Evolutionary conservation across 257 asterid species (phyloP).

Genomic region (Rhazya stricta): DNA sequence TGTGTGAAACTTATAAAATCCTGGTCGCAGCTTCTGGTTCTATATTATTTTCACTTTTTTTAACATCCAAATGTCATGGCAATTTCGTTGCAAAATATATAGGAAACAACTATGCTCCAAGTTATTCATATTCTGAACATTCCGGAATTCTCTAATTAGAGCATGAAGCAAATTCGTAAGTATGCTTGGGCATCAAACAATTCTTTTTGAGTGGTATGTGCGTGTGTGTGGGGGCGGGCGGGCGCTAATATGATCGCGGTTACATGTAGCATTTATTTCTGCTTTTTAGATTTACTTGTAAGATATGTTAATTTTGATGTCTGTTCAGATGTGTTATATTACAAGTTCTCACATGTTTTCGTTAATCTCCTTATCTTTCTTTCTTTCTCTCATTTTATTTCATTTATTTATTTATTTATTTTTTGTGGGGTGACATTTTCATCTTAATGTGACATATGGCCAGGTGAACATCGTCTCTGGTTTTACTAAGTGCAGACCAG

Average conservation of each 20-base stretch:
- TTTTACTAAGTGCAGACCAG: conserved; percentile 61
- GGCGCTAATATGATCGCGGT: neutral
- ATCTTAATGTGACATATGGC: neutral
- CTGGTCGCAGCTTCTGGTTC: neutral
- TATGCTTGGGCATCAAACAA: neutral
- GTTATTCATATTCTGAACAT: neutral
- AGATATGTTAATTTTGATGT: too few relatives aligned
- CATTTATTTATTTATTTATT: too few relatives aligned
- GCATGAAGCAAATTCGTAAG: neutral
- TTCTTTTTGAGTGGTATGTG: too few relatives aligned
- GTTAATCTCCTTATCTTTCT: neutral
- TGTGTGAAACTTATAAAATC: neutral
- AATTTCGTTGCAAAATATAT: neutral
- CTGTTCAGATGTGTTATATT: too few relatives aligned
- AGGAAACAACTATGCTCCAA: neutral
- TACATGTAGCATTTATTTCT: too few relatives aligned
- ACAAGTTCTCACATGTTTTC: neutral
- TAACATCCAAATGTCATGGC: neutral
- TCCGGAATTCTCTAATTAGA: neutral
- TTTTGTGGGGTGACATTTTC: neutral
- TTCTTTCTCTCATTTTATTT: too few relatives aligned
- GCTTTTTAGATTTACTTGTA: too few relatives aligned
- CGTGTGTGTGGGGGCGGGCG: neutral
- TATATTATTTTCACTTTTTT: neutral
- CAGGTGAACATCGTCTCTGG: conserved; percentile 8